These are phyloP conservation scores for Amylostereum areolatum DNA, from an alignment of 1,284 basidiomycete genomes.

Conservation along the genomic window DNA sequence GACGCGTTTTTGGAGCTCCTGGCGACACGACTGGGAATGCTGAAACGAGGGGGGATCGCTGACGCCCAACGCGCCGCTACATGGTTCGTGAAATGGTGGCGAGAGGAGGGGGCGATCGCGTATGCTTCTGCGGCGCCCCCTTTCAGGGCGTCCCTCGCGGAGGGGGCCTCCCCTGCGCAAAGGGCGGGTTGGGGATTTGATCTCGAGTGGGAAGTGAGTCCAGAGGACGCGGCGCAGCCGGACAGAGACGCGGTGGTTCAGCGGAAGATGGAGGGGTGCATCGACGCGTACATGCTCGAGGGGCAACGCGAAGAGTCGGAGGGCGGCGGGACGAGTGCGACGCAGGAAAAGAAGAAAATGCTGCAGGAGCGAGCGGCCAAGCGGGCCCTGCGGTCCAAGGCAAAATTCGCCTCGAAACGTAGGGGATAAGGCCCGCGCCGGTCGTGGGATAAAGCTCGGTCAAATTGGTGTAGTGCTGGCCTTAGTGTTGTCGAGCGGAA, in stretches of 20 bases:
- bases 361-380: conserved; percentile 45
- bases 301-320: conserved; percentile 42
- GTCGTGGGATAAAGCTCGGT: background rate
- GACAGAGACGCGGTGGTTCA: conserved; percentile 36
- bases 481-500: no score
- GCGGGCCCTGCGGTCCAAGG: conserved; percentile 26
- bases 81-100: conserved; percentile 85
- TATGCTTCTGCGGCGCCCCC: conserved; percentile 36
- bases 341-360: conserved; percentile 62
- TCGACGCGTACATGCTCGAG: conserved; percentile 44
- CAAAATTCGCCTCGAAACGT: conserved; percentile 19
- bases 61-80: conserved; percentile 67
- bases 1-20: conserved; percentile 63
- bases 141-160: conserved; percentile 1
- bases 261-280: conserved; percentile 63
- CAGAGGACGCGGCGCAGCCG: conserved; percentile 22
- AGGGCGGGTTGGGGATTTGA: conserved; percentile 69
- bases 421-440: background rate
- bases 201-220: conserved; percentile 55
- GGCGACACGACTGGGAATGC: conserved; percentile 74
- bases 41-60: conserved; percentile 67
- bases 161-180: conserved; percentile 8
- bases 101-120: conserved; percentile 62
- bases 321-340: conserved; percentile 56
- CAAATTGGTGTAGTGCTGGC: no score